These are phyloP conservation scores for Fonsecaea pedrosoi DNA, from an alignment of 2,329 filamentous ascomycete species.

Conservation along the genomic window DNA sequence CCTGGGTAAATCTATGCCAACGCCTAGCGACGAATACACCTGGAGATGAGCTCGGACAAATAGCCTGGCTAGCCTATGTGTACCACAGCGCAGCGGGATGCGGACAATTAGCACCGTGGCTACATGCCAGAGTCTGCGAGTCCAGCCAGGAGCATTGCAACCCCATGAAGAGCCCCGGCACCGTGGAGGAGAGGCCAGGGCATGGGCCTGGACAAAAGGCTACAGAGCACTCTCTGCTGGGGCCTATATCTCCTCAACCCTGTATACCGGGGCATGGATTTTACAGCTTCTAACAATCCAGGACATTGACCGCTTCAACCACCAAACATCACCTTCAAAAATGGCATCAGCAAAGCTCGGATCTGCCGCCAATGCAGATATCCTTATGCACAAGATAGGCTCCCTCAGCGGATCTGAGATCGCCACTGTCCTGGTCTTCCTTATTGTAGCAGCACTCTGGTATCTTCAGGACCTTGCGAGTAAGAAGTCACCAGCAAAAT, in stretches of 20 bases:
- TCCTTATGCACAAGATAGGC: background rate
- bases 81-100: background rate
- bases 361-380: constrained; percentile 1
- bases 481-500: background rate
- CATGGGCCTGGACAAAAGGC: background rate
- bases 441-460: background rate
- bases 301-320: background rate
- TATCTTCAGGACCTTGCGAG: background rate
- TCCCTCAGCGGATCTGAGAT: background rate
- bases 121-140: background rate
- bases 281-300: background rate
- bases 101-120: background rate
- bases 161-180: background rate
- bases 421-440: background rate
- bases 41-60: background rate
- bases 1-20: background rate
- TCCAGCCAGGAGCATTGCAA: background rate
- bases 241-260: background rate
- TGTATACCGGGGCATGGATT: background rate
- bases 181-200: background rate
- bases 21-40: background rate
- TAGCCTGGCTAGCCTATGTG: background rate
- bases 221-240: background rate
- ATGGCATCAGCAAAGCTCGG: background rate
- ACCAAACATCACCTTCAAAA: background rate